Percentiles rank a stretch among this genome's conserved stretches.
These are phyloP conservation scores for Xylaria venustula DNA, from an alignment of 495 filamentous ascomycete genomes.

Conservation along the genomic window DNA sequence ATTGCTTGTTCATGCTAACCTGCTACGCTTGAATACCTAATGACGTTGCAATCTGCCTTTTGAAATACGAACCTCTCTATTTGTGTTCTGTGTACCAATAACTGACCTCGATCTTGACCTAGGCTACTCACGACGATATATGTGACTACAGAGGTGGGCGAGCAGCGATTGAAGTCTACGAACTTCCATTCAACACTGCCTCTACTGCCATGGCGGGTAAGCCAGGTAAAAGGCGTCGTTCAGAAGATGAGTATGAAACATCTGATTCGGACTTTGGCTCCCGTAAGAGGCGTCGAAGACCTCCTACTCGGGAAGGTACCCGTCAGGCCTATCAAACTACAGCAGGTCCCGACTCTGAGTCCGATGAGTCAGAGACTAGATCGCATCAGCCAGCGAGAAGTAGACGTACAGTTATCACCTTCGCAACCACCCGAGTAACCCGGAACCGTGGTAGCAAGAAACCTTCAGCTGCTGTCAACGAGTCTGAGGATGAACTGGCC, in stretches of 20 bases:
- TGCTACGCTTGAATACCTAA: too few species aligned
- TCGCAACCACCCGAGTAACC: slow-evolving; percentile 13
- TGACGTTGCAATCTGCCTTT: too few species aligned
- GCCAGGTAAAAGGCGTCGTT: slow-evolving; percentile 13
- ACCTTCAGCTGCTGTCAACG: slow-evolving; percentile 8
- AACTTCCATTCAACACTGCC: neutral
- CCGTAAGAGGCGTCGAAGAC: neutral
- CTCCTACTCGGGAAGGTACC: slow-evolving; percentile 16
- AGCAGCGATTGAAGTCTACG: slow-evolving; percentile 8
- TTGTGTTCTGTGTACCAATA: neutral
- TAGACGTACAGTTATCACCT: neutral
- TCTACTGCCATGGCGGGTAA: neutral
- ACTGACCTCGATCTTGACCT: neutral
- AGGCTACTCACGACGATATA: slow-evolving; percentile 15
- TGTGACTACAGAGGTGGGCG: slow-evolving; percentile 13
- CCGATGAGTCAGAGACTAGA: slow-evolving; percentile 1
- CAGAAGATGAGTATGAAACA: slow-evolving; percentile 32
- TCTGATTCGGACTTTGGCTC: slow-evolving; percentile 25
- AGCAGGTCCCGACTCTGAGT: slow-evolving; percentile 9
- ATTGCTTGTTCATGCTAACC: too few species aligned
- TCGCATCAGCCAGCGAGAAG: neutral
- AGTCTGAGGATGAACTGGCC: slow-evolving; percentile 47
- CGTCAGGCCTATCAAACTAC: slow-evolving; percentile 27
- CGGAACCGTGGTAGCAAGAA: slow-evolving; percentile 1
- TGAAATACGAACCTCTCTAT: neutral